These are phyloP conservation scores for Sesbania bispinosa DNA, from an alignment of 306 rosid species.

Conservation along the genomic window DNA sequence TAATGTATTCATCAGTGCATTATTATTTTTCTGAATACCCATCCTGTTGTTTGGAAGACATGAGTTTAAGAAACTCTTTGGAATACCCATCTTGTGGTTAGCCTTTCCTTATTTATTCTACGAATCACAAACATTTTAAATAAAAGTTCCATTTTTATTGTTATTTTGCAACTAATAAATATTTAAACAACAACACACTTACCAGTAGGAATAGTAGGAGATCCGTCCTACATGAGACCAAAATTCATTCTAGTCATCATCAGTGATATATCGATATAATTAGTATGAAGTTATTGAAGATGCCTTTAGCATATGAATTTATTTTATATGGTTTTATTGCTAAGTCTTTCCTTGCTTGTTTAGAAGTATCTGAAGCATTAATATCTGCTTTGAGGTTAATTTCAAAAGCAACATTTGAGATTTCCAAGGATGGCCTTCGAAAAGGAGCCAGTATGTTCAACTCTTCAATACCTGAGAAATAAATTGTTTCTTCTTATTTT, in stretches of 20 bases:
- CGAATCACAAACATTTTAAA: too few species aligned
- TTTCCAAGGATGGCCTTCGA: slow-evolving; percentile 65
- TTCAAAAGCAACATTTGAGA: slow-evolving; percentile 77
- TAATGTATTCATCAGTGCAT: too few species aligned
- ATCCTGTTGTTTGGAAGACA: too few species aligned
- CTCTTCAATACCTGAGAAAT: too few species aligned
- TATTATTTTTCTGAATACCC: too few species aligned
- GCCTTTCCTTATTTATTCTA: too few species aligned
- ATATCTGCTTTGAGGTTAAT: slow-evolving; percentile 72
- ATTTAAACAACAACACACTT: too few species aligned
- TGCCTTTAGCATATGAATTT: background rate
- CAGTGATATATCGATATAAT: background rate
- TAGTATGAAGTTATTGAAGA: background rate
- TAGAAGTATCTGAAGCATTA: slow-evolving; percentile 76
- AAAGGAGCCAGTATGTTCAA: slow-evolving; percentile 87
- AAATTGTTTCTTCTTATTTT: background rate
- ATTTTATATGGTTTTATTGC: slow-evolving; percentile 5
- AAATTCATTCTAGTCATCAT: slow-evolving; percentile 66
- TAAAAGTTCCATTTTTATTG: too few species aligned
- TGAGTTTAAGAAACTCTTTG: too few species aligned
- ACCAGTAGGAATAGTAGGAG: slow-evolving; percentile 98
- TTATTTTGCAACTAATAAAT: too few species aligned
- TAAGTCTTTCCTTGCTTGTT: slow-evolving; percentile 75
- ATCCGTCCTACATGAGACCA: slow-evolving; percentile 73
- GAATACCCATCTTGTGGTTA: too few species aligned